A percentile compares a stretch with the other conserved stretches of the same genome.
Conservation (phyloP, 805 yeast species). For the Hanseniaspora vineae region DNA sequence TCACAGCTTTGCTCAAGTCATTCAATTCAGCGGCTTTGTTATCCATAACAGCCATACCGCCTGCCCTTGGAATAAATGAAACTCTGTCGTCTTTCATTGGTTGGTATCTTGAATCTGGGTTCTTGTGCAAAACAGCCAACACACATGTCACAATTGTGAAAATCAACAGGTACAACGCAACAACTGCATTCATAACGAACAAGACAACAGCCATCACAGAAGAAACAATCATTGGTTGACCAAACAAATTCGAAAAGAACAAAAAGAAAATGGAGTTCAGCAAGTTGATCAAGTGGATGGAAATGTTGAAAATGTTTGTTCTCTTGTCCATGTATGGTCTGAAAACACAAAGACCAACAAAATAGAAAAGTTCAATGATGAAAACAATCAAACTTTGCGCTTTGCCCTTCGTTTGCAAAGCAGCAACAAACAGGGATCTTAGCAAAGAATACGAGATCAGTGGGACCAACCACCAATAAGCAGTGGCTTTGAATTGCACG, state of each 20-base stretch:
- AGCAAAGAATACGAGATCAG: conserved; percentile 52
- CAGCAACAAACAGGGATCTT: conserved; percentile 76
- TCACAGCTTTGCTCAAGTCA: conserved; percentile 24
- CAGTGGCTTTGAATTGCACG: conserved; percentile 79
- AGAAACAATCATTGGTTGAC: conserved; percentile 76
- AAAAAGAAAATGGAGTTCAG: conserved; percentile 77
- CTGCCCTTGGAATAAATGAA: conserved; percentile 58
- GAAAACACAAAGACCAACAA: conserved; percentile 48
- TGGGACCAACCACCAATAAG: conserved; percentile 69
- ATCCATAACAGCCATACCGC: conserved; percentile 11
- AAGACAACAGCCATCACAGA: conserved; percentile 86
- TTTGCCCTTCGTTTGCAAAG: conserved; percentile 69
- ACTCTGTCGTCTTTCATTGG: conserved; percentile 96
- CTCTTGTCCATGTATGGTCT: conserved; percentile 92
- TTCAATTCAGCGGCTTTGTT: conserved; percentile 19
- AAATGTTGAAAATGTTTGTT: conserved; percentile 86
- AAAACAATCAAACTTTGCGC: conserved; percentile 70
- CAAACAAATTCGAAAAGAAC: conserved; percentile 77
- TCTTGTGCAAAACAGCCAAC: conserved; percentile 71
- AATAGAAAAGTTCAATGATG: conserved; percentile 59
- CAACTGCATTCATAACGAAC: conserved; percentile 79
- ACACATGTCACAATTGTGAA: conserved; percentile 83
- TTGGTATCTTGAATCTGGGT: conserved; percentile 91
- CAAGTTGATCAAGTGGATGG: conserved; percentile 66
- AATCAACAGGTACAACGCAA: conserved; percentile 68